Percentiles rank a stretch among this genome's conserved stretches.
These are phyloP conservation scores for Curvularia verruculosa DNA, from an alignment of 2,329 filamentous ascomycete genomes.

Conservation along the genomic window DNA sequence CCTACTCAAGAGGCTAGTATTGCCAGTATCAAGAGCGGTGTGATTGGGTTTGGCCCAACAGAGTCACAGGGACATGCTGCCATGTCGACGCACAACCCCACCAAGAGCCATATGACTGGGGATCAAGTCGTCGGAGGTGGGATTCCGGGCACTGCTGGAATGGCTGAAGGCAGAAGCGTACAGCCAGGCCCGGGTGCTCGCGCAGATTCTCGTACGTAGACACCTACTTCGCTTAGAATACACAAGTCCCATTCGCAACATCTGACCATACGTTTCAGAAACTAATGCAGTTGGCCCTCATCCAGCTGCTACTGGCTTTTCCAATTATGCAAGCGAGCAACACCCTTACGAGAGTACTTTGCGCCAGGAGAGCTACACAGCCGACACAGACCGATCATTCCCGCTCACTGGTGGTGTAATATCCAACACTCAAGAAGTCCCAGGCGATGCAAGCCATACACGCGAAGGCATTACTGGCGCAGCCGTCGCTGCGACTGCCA, in stretches of 20 bases:
- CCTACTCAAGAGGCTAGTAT: constrained; percentile 34
- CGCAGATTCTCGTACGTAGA: constrained; percentile 31
- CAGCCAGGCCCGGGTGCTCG: constrained; percentile 12
- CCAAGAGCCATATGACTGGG: constrained; percentile 17
- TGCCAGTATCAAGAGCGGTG: constrained; percentile 50
- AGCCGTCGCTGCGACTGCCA: constrained; percentile 28
- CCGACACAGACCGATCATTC: constrained; percentile 42
- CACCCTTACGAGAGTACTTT: constrained; percentile 18
- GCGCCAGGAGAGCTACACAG: constrained; percentile 24
- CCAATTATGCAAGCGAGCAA: not conserved
- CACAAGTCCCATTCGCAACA: not conserved
- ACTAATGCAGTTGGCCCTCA: constrained; percentile 3
- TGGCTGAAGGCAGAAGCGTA: constrained; percentile 4
- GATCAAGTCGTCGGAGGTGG: constrained; percentile 29
- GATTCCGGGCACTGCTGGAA: constrained; percentile 18
- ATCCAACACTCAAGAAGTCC: constrained; percentile 19
- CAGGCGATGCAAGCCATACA: constrained; percentile 23
- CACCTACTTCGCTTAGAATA: constrained; percentile 5
- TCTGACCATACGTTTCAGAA: constrained; percentile 19
- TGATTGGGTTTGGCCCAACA: constrained; percentile 44
- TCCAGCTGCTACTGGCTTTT: constrained; percentile 3
- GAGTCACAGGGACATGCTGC: constrained; percentile 34
- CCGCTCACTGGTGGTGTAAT: constrained; percentile 45
- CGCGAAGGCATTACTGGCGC: constrained; percentile 40
- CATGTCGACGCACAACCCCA: constrained; percentile 21